Evolutionary conservation across 257 asterid genomes (phyloP), one percentile per base, ranked within the genome.

Genomic region (Thymus mandschuricus): DNA sequence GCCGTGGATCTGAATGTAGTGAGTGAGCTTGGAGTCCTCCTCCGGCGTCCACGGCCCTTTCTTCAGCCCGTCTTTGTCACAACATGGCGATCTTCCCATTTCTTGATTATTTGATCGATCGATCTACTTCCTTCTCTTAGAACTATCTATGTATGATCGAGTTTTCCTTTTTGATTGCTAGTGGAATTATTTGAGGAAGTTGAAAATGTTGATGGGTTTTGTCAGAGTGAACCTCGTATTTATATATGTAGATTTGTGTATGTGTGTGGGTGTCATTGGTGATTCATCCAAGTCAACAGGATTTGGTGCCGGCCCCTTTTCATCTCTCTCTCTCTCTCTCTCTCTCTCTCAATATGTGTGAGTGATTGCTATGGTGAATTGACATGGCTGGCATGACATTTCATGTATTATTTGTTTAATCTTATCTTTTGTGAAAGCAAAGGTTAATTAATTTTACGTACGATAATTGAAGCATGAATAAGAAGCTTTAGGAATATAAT

Each of bases 11-110:
- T 88, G 89, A 49, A 91, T 83, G 13, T 85, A 67, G 3, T 81
- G 80, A 69, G 63, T 78, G 79, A 91, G 97, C 72, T 87, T 85
- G 12, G 10, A 70, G 71, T 91, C 97, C 74, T 91, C 97, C 54
- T 91, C 97, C 0, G 85, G 77, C 11, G 96, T 91, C 97, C 97
- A 91, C 12, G 97, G 97, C 43, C 97, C 97, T 81, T 90, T 90
- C 74, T 90, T 90, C n/a, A 90, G 80, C 40, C 89, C 86, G 66
- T 76, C 81, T 77, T 89, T 87, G 72, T 88, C 92, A 83, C 96
- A 85, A 29, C 95, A 84, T 10, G 96, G 97, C 55, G 97, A 81
- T 85, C 97, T 88, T 69, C 96, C 97, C 97, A 90, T 90, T 21
- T 56, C 30, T 46, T 64, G 52, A 12, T 34, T 56, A 21, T 21